Base-by-base conservation (phyloP, 768 basidiomycete species). In the Termitomyces sp. region DNA sequence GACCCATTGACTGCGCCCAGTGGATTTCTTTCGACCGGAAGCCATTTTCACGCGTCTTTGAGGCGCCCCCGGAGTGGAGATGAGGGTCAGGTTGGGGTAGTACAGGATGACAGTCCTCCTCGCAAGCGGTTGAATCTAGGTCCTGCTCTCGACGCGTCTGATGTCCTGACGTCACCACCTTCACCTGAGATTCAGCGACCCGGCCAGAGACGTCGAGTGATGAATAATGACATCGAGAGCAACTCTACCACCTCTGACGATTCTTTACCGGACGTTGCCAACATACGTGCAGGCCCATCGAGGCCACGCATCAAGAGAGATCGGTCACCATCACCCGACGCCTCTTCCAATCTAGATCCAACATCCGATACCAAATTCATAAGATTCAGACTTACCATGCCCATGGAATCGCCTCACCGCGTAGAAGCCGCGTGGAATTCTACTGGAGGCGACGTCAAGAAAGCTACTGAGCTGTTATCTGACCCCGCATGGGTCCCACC, bases 181-280 rank as follows among this genome's bases (percentile, higher is more conserved):
- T 88, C 90, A 17, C 89, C 89, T 14, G 83, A 82, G 42, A 77
- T 88, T 43, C 80, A 81, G 59, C 79, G 81, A 54, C 73, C 78
- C 20, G 84, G 79, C 20, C 81, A 83, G 61, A 78, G 79, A 61
- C 80, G 83, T n/a, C 76, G 78, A 43, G 69, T 74, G 34, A 66
- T 68, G 20, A 73, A 74, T 45, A 71, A 71, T 59, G 73, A 71
- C 63, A 50, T 73, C 34, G 80, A 82, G 54, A 67, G 75, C 6
- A 69, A 79, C 56, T 87, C 87, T 37, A 73, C 81, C 6, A 88
- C 88, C 1, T 89, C 88, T 32, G 90, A 91, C 32, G 89, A 92
- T 56, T 88, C 86, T 15, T 71, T 86, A 65, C 78, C 83, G 6
- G 86, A 86, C 59, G 66, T 77, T 31, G 69, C 72, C 25, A 69